Conservation (phyloP, 1,284 basidiomycete species). For the Nidula niveotomentosa region DNA sequence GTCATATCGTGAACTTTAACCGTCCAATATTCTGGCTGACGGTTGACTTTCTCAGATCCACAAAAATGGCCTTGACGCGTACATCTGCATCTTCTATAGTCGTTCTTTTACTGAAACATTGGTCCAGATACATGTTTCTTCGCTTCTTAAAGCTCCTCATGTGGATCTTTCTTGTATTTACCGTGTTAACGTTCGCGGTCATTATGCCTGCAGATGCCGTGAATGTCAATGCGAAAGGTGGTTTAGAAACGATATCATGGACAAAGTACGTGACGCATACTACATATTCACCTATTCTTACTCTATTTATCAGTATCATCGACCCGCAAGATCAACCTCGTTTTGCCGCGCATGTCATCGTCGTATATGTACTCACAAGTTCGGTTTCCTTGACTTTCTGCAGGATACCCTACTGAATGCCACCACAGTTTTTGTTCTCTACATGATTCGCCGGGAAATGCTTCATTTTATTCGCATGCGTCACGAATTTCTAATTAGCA, state of each 20-base stretch:
- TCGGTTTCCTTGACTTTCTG: background rate
- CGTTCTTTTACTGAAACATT: constrained; percentile 1
- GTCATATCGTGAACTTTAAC: too few relatives aligned
- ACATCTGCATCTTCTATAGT: constrained; percentile 17
- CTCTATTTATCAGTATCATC: constrained; percentile 27
- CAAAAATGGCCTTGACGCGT: constrained; percentile 74
- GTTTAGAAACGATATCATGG: constrained; percentile 44
- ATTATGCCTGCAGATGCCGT: constrained; percentile 63
- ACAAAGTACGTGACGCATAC: constrained; percentile 41
- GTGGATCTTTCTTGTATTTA: constrained; percentile 67
- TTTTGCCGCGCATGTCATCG: constrained; percentile 45
- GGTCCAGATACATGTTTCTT: constrained; percentile 56
- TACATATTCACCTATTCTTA: too few relatives aligned
- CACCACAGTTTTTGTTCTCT: constrained; percentile 66
- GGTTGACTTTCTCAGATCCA: constrained; percentile 35
- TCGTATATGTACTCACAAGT: constrained; percentile 48
- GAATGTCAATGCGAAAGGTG: constrained; percentile 31
- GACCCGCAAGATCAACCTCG: constrained; percentile 32
- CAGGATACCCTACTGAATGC: constrained; percentile 2
- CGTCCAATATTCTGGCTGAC: constrained; percentile 1
- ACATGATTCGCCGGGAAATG: constrained; percentile 67
- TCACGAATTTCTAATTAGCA: constrained; percentile 68
- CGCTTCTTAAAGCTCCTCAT: constrained; percentile 66
- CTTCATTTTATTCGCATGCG: constrained; percentile 63
- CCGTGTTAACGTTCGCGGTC: constrained; percentile 55